Evolutionary conservation across 1,284 basidiomycete genomes (phyloP).

Genomic region (Boletus semigastroideus): DNA sequence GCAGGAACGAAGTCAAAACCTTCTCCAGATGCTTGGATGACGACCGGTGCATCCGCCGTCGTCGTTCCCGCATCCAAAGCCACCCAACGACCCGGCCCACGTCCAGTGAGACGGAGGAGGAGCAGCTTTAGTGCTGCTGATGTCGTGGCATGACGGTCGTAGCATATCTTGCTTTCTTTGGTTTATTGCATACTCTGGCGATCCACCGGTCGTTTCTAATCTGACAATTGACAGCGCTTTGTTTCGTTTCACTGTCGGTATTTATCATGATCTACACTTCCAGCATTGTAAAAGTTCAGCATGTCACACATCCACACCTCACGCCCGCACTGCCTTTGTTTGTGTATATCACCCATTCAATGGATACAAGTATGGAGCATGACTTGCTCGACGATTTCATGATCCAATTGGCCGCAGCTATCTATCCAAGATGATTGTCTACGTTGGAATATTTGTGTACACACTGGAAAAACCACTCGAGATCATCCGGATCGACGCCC

Average conservation of each 20-base stretch:
- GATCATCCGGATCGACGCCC: conserved; percentile 90
- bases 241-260: conserved; percentile 17
- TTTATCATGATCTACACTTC: conserved; percentile 30
- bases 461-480: conserved; percentile 88
- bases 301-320: conserved; percentile 15
- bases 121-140: conserved; percentile 84
- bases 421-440: conserved; percentile 2
- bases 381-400: conserved; percentile 1
- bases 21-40: conserved; percentile 67
- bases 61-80: conserved; percentile 67
- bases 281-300: conserved; percentile 34
- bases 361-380: conserved; percentile 12
- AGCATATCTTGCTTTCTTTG: conserved; percentile 14
- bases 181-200: conserved; percentile 6
- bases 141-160: conserved; percentile 56
- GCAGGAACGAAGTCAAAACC: conserved; percentile 34
- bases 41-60: conserved; percentile 63
- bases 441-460: conserved; percentile 77
- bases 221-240: conserved; percentile 1
- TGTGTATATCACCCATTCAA: conserved; percentile 23
- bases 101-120: conserved; percentile 67
- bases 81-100: conserved; percentile 62
- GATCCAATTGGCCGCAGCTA: neutral
- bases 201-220: conserved; percentile 3
- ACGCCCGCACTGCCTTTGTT: conserved; percentile 13